phyloP scores from a whole-genome alignment of 163 green algal species.

The Chloromonas sp. region DNA sequence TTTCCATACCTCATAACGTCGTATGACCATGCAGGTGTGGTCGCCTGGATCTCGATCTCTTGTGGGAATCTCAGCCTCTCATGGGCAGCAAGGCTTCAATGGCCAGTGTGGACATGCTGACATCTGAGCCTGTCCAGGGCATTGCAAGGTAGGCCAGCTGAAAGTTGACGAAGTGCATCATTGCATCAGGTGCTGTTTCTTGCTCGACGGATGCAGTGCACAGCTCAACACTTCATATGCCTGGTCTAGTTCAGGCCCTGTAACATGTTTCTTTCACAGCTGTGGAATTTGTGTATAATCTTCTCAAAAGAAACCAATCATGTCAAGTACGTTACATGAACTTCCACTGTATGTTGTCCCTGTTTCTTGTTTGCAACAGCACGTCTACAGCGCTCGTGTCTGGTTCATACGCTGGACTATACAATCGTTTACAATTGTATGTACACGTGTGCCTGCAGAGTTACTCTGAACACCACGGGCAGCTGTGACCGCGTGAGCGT shows the following conservation, averaged over 20 bases:
- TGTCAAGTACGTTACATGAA: background rate
- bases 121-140: background rate
- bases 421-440: no score
- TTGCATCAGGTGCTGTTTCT: no score
- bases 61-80: background rate
- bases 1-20: no score
- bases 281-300: no score
- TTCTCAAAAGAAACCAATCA: background rate
- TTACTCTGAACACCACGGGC: background rate
- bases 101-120: background rate
- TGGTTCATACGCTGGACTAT: background rate
- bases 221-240: background rate
- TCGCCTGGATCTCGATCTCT: background rate
- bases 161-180: no score
- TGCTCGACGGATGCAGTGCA: background rate
- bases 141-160: background rate
- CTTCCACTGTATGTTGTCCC: no score
- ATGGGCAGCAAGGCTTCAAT: background rate
- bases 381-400: background rate
- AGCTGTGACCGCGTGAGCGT: background rate
- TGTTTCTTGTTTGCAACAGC: background rate
- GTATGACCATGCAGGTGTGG: background rate
- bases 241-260: background rate
- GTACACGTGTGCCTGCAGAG: background rate
- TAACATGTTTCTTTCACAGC: background rate